phyloP scores from a whole-genome alignment of 2,329 filamentous ascomycete species.

The Proliferodiscus dingleyae region DNA sequence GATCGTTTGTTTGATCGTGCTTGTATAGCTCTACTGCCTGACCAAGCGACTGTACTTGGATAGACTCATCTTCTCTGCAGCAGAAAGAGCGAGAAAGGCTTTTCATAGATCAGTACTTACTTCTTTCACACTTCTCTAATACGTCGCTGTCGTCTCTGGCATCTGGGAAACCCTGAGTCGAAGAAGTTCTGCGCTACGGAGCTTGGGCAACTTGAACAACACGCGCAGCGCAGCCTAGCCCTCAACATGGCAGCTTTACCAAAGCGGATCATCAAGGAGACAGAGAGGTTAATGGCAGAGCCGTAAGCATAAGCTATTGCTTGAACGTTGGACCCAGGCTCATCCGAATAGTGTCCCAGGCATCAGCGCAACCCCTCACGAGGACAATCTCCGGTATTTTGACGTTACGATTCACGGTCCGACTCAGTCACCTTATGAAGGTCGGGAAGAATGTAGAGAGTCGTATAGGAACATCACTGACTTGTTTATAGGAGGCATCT shows the following conservation, averaged over 20 bases:
- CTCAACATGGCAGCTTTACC: constrained; percentile 62
- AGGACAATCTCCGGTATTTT: constrained; percentile 97
- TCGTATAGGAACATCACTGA: constrained; percentile 7
- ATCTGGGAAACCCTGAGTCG: too few species aligned
- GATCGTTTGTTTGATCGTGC: not conserved
- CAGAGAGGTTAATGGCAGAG: constrained; percentile 92
- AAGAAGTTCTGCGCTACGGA: too few species aligned
- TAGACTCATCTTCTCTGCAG: not conserved
- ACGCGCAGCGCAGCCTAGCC: not conserved
- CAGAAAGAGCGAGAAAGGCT: not conserved
- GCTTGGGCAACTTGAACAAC: not conserved
- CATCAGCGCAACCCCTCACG: constrained; percentile 91
- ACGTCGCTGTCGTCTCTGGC: not conserved
- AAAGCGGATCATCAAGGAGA: constrained; percentile 98
- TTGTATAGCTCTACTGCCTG: not conserved
- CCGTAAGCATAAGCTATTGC: constrained; percentile 57
- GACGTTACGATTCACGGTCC: constrained; percentile 96
- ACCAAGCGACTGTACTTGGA: too few species aligned
- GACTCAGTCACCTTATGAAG: constrained; percentile 89
- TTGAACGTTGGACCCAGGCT: constrained; percentile 2
- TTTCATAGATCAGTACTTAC: not conserved
- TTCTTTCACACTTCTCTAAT: not conserved
- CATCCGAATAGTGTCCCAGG: constrained; percentile 69
- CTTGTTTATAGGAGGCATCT: constrained; percentile 56
- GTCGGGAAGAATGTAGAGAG: constrained; percentile 42